Evolutionary conservation across 805 yeast genomes (phyloP), one percentile per base, ranked within the genome.

Genomic region (Citeromyces matritensis): DNA sequence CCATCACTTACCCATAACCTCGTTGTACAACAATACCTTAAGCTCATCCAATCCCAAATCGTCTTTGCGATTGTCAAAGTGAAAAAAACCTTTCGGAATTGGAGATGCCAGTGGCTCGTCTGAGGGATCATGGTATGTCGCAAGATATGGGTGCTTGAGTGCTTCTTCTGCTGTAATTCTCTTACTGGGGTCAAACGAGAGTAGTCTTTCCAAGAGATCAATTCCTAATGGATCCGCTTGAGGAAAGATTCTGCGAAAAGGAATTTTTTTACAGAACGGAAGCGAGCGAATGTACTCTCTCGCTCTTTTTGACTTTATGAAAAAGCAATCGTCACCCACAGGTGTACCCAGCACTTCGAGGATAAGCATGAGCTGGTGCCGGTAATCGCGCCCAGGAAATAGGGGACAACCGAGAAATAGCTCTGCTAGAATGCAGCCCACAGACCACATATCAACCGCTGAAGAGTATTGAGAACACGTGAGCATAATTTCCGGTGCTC

Each of bases 81-180:
- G 69, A 38, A 69, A 69, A 44, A 68, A 66, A 36, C 67, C 74
- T 31, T 59, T 63, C 2, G 75, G 71, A 19, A 69, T 65, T 24
- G 63, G 65, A 21, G 57, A 61, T 24, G 69, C 64, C 11, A 48
- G 48, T 1, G 83, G 84, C 47, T 80, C 91, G 42, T 78, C 86
- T 23, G 67, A 68, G 7, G 79, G 76, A 40, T 72, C 81, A 42
- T 81, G 82, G 45, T 78, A 80, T 13, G 68, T 54, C 32, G 60
- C 57, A 31, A 81, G 56, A 44, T 80, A 81, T 2, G 94, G 94
- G 49, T 88, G 97, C 37, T 64, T 58, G 24, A 88, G 63, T 1
- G 95, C 94, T 36, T 79, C 78, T 29, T 69, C 78, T 4, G 83
- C 95, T 1, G 84, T 70, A 39, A 88, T 77, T 44, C 98, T 62